phyloP scores from a whole-genome alignment of 1,284 basidiomycete genomes.

The Tremellales sp. region DNA sequence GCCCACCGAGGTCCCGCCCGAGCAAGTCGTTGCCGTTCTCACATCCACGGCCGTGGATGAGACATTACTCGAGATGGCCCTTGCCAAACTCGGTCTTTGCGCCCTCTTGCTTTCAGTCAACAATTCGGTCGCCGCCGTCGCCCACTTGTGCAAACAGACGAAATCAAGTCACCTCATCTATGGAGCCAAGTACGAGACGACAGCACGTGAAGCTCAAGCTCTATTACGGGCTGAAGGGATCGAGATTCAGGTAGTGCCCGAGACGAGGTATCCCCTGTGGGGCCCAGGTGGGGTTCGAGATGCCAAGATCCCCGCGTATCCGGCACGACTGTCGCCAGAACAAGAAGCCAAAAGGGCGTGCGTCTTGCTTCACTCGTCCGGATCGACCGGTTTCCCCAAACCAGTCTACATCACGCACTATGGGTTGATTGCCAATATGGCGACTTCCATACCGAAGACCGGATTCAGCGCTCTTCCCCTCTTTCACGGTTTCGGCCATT shows the following conservation, averaged over 20 bases:
- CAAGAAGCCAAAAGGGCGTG: constrained; percentile 52
- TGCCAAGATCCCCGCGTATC: constrained; percentile 44
- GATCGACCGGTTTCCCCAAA: constrained; percentile 55
- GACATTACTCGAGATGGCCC: constrained; percentile 52
- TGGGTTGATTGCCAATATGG: constrained; percentile 41
- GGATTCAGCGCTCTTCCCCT: constrained; percentile 54
- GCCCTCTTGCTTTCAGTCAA: constrained; percentile 56
- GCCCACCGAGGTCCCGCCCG: constrained; percentile 31
- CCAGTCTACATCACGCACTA: constrained; percentile 45
- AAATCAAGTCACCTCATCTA: constrained; percentile 53
- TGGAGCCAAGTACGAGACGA: constrained; percentile 48
- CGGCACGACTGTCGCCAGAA: constrained; percentile 50
- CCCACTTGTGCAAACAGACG: constrained; percentile 56
- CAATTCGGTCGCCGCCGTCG: constrained; percentile 58
- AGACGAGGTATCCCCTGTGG: constrained; percentile 53
- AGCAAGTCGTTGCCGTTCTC: constrained; percentile 49
- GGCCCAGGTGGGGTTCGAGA: constrained; percentile 47
- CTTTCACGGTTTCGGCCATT: constrained; percentile 54
- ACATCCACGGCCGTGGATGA: constrained; percentile 51
- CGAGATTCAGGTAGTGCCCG: constrained; percentile 42
- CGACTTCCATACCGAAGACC: constrained; percentile 42
- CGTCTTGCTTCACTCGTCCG: constrained; percentile 61
- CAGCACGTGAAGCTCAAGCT: constrained; percentile 44
- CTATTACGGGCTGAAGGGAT: constrained; percentile 42
- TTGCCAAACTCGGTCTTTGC: constrained; percentile 52